Base-by-base conservation (phyloP, 805 yeast species). In the Kluyveromyces lactis region DNA sequence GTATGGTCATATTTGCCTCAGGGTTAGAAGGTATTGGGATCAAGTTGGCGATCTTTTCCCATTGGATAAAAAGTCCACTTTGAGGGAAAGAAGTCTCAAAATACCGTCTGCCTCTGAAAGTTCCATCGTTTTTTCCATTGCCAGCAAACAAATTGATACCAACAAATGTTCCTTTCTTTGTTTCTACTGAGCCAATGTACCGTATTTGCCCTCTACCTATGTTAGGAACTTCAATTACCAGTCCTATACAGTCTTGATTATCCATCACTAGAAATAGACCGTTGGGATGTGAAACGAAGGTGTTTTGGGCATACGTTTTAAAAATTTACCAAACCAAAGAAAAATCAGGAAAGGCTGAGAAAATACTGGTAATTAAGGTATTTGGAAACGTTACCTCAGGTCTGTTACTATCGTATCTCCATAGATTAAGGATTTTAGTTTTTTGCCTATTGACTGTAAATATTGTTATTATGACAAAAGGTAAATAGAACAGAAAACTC, bases 61-160 rank as follows among this genome's bases (percentile, higher is more conserved):
- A 2, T 78, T 79, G 64, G 34, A 89, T 68, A 52, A 89, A 89
- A 21, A 89, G 60, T 0, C 97, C 97, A 15, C 86, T 69, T 41
- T 72, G 72, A 0, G 87, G 82, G 26, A 54, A 62, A 4, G 66
- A 61, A 0, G 89, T 85, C 4, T 67, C 65, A 54, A 89, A 89
- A 56, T 87, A 87, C 39, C 66, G 66, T 6, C 65, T 55, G 0
- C 95, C 95, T 42, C 80, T 73, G 33, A 79, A 86, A 31, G 74
- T 72, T n/a, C 98, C 98, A 40, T 77, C 73, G 54, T 90, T 92
- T 58, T 86, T 84, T 17, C 98, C 98, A 40, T 75, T 67, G 4
- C 66, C 55, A 0, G 73, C 79, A n/a, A 77, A 52, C 31, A 90
- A 64, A 56, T 90, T 97, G 4, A 90, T 71, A 2, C 98, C 98